Evolutionary conservation across 441 rosid genomes (phyloP).

Genomic region (Bocquillonia castaneifolia): DNA sequence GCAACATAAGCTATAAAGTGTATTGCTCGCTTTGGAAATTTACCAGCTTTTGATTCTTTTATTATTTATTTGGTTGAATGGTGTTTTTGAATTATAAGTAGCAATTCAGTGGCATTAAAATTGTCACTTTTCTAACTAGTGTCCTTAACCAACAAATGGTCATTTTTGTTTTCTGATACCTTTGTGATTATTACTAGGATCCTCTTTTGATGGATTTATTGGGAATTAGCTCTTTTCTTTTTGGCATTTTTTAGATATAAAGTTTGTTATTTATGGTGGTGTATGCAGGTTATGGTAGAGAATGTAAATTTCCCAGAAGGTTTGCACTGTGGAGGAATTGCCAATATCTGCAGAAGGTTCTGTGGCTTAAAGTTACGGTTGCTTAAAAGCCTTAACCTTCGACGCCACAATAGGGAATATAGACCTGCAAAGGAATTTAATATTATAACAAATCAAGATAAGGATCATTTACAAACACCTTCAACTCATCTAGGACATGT

Average conservation of each 20-base stretch:
- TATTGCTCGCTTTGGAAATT: too few species aligned
- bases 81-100: too few species aligned
- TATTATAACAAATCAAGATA: conserved; percentile 36
- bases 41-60: too few species aligned
- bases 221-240: neutral
- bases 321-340: conserved; percentile 36
- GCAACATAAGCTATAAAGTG: too few species aligned
- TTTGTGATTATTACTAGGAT: too few species aligned
- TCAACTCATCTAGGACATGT: conserved; percentile 26
- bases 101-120: too few species aligned
- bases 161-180: neutral
- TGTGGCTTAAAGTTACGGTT: conserved; percentile 45
- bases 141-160: neutral
- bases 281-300: conserved; percentile 33
- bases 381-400: conserved; percentile 35
- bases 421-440: conserved; percentile 30
- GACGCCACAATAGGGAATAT: conserved; percentile 24
- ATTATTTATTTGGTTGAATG: too few species aligned
- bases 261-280: conserved; percentile 13
- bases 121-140: too few species aligned
- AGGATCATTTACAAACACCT: conserved; percentile 26
- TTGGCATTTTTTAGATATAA: neutral
- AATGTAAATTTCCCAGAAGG: conserved; percentile 23
- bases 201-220: neutral
- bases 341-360: conserved; percentile 36